phyloP scores from a whole-genome alignment of 2,329 filamentous ascomycete genomes.

The Neofusicoccum umdonicola region DNA sequence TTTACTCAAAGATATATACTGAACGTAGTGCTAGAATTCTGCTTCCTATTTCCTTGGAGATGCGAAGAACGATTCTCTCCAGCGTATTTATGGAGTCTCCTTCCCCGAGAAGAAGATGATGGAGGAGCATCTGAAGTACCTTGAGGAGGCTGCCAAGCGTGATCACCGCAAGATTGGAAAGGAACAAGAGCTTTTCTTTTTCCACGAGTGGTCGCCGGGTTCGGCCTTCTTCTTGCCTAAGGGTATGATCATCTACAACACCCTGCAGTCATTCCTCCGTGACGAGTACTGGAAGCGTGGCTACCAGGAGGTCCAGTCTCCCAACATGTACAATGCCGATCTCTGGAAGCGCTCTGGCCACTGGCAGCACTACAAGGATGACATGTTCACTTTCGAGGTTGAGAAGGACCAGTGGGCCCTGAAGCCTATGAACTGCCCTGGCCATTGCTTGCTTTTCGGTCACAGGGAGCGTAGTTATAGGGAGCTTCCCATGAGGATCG shows the following conservation, averaged over 20 bases:
- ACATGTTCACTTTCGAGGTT: slow-evolving; percentile 85
- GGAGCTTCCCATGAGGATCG: slow-evolving; percentile 78
- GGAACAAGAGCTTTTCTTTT: slow-evolving; percentile 97
- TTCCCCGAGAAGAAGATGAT: slow-evolving; percentile 97
- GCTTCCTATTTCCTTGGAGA: slow-evolving; percentile 93
- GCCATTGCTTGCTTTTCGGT: slow-evolving; percentile 81
- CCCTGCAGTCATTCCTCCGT: slow-evolving; percentile 75
- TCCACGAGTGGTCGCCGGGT: slow-evolving; percentile 89
- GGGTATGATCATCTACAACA: slow-evolving; percentile 90
- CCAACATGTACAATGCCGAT: slow-evolving; percentile 92
- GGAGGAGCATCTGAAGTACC: slow-evolving; percentile 87
- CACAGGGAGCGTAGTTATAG: slow-evolving; percentile 71
- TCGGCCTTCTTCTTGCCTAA: slow-evolving; percentile 91
- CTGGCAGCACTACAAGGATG: slow-evolving; percentile 76
- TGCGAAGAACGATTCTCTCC: slow-evolving; percentile 88
- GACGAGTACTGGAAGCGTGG: slow-evolving; percentile 89
- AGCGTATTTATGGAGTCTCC: slow-evolving; percentile 94
- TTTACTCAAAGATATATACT: neutral
- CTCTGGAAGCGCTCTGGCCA: slow-evolving; percentile 95
- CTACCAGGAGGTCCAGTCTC: slow-evolving; percentile 92
- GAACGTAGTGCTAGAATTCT: slow-evolving; percentile 51
- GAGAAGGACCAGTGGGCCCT: slow-evolving; percentile 84
- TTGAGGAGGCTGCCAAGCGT: slow-evolving; percentile 96
- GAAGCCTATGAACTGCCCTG: slow-evolving; percentile 96
- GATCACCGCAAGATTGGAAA: slow-evolving; percentile 92